phyloP scores from a whole-genome alignment of 139 green algal genomes.

The Desmodesmus armatus region DNA sequence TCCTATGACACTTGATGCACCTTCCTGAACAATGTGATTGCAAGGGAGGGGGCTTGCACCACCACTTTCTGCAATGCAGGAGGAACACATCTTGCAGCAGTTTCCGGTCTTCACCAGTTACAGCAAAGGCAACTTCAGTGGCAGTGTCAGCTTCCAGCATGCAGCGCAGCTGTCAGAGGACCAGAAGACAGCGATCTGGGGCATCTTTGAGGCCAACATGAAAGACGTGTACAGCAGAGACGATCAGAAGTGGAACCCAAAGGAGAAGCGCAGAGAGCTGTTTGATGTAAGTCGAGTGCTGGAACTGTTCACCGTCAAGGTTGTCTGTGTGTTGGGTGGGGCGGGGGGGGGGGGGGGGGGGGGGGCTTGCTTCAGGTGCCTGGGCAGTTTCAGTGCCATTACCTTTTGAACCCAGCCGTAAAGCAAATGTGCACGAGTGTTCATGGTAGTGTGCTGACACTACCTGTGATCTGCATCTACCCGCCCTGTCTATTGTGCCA shows the following conservation, averaged over 20 bases:
- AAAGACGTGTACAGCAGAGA: constrained; percentile 27
- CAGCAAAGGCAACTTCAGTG: neutral
- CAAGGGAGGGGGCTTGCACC: no score
- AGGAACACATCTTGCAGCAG: constrained; percentile 25
- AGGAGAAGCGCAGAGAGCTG: constrained; percentile 28
- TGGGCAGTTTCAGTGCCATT: no score
- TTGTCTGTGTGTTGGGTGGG: no score
- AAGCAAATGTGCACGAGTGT: no score
- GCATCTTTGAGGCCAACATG: constrained; percentile 38
- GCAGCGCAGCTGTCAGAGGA: neutral
- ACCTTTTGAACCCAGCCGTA: no score
- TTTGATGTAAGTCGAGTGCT: constrained; percentile 9
- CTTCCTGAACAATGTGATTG: no score
- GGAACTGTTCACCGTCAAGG: neutral
- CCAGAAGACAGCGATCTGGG: neutral
- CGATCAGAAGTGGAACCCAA: constrained; percentile 18
- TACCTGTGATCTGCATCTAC: no score
- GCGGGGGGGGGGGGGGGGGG: no score
- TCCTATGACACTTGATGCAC: no score
- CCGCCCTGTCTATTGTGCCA: no score
- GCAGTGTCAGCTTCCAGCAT: neutral
- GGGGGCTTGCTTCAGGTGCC: no score
- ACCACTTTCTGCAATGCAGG: neutral
- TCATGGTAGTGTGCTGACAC: no score
- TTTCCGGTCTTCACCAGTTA: constrained; percentile 6